Conservation (phyloP, 2,329 filamentous ascomycete species). For the Aspergillus viridinutans region DNA sequence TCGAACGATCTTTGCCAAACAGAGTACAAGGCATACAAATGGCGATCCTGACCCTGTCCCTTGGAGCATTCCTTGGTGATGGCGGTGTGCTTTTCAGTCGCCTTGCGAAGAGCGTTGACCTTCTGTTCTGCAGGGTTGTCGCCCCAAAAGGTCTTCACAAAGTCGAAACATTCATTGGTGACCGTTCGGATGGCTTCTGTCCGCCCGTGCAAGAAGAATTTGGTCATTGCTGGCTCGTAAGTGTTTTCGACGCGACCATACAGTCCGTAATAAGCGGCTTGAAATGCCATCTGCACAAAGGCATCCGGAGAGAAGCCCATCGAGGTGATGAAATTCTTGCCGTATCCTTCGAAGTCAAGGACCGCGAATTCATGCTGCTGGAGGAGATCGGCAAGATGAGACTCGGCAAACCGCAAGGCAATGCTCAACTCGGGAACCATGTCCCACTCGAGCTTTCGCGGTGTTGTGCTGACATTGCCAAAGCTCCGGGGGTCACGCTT, state of each 20-base stretch:
- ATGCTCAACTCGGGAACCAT: slow-evolving; percentile 89
- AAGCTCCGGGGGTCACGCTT: slow-evolving; percentile 90
- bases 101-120: slow-evolving; percentile 76
- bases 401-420: slow-evolving; percentile 91
- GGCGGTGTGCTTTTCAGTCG: slow-evolving; percentile 75
- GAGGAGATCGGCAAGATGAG: slow-evolving; percentile 86
- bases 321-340: slow-evolving; percentile 95
- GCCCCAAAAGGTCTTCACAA: slow-evolving; percentile 91
- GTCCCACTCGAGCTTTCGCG: slow-evolving; percentile 96
- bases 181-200: slow-evolving; percentile 91
- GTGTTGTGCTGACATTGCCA: slow-evolving; percentile 86
- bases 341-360: slow-evolving; percentile 81
- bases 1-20: slow-evolving; percentile 90
- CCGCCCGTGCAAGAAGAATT: slow-evolving; percentile 84
- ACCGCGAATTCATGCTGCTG: slow-evolving; percentile 95
- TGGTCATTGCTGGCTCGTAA: slow-evolving; percentile 98
- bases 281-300: slow-evolving; percentile 98
- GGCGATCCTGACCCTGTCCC: slow-evolving; percentile 84
- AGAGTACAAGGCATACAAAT: slow-evolving; percentile 89
- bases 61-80: slow-evolving; percentile 83
- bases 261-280: slow-evolving; percentile 94
- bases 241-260: slow-evolving; percentile 92
- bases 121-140: slow-evolving; percentile 80
- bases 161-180: slow-evolving; percentile 76
- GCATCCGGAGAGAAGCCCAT: slow-evolving; percentile 97